A percentile compares a stretch with the other conserved stretches of the same genome.
Conservation (phyloP, 495 filamentous ascomycete genomes). For the Achaetomiella virescens region DNA sequence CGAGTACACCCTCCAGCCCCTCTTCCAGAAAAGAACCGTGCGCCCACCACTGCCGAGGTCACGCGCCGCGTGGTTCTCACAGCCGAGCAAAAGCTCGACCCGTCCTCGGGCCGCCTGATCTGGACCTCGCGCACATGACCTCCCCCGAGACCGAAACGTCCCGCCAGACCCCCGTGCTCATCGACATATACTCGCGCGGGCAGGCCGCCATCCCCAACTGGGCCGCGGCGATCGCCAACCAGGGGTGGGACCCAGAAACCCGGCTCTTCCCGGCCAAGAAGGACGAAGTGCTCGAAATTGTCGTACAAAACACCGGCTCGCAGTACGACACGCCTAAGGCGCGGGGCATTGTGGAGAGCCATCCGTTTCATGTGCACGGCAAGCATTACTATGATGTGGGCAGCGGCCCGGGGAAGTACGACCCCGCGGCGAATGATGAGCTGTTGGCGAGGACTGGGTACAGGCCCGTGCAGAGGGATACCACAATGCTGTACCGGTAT, state of each 20-base stretch:
- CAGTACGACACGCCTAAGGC: not conserved
- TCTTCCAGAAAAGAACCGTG: conserved; percentile 31
- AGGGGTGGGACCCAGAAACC: conserved; percentile 49
- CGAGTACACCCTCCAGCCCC: conserved; percentile 48
- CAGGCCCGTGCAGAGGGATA: conserved; percentile 47
- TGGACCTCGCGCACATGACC: conserved; percentile 28
- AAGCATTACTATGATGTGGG: conserved; percentile 55
- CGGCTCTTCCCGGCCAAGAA: conserved; percentile 47
- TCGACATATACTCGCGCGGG: conserved; percentile 48
- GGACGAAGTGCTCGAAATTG: conserved; percentile 58
- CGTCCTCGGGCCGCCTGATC: conserved; percentile 12
- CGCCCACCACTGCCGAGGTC: conserved; percentile 45
- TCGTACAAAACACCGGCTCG: conserved; percentile 48
- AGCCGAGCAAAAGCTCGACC: conserved; percentile 26
- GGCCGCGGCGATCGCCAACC: conserved; percentile 37
- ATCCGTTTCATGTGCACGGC: conserved; percentile 58
- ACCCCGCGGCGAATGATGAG: conserved; percentile 46
- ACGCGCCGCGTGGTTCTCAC: conserved; percentile 46
- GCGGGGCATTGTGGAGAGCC: conserved; percentile 46
- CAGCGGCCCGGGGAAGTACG: conserved; percentile 49
- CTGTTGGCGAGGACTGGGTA: conserved; percentile 31
- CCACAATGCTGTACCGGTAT: conserved; percentile 51
- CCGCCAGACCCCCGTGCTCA: conserved; percentile 45
- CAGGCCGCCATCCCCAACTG: conserved; percentile 35
- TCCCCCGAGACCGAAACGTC: conserved; percentile 39